Base-by-base conservation (phyloP, 352 stramenopile genomes). In the Phytopythium litorale region DNA sequence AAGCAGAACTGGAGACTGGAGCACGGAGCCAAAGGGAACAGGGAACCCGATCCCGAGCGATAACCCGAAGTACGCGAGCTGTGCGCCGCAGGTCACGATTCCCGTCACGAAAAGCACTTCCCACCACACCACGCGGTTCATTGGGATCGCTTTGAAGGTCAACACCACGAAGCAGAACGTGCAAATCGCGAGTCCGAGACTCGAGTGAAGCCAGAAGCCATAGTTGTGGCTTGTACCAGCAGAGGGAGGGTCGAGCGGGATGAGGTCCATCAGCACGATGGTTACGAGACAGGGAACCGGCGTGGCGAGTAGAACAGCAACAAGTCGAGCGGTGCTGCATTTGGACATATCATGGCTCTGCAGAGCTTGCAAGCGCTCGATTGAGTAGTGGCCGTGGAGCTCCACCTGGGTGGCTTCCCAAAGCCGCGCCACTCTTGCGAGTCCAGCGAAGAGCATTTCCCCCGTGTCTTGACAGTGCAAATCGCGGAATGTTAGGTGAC, bases 261-360 rank as follows among this genome's bases (percentile, higher is more conserved):
- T 52, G 21, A 67, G 51, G 16, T 78, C 71, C 6, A 64, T 40
- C 9, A 67, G 15, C 33, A 62, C 21, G 5, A 70, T 65, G 5
- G 67, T 60, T 4, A 66, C 23, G 3, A 75, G 40, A 23, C 64
- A 67, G 5, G 71, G 64, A 13, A 58, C 51, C 32, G 71, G 67
- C 0, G 62, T 64, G 1, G 56, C 23, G 0, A 61, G 7, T 18
- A 75, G 15, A 0, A 64, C 61, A 1, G 49, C 9, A 7, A 72
- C 15, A 6, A 57, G 51, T 23, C 49, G 60, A 11, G 16, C 43
- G 7, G 30, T 50, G 37, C 57, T 67, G 19, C 35, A 45, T 25
- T 50, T 23, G 38, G 23, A 19, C 33, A 38, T 37, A 5, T 19
- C 53, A 33, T 70, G 70, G 2, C n/a, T 0, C 18, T 60, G 43